These are phyloP conservation scores for Grosmannia clavigera DNA, from an alignment of 2,329 filamentous ascomycete genomes.

Conservation along the genomic window DNA sequence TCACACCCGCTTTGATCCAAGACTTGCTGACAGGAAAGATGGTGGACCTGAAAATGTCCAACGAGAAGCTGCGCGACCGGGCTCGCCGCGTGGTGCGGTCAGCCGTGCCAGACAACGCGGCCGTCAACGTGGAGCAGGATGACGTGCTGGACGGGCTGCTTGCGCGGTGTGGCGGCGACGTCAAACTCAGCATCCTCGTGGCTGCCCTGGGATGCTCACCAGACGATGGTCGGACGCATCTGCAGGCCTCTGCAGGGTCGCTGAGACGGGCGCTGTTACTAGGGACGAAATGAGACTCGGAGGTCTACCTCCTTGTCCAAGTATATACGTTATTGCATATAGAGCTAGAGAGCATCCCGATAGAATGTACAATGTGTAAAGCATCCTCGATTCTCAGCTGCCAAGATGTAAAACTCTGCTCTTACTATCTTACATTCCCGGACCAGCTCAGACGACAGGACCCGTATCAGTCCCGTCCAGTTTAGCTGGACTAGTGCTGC, in stretches of 20 bases:
- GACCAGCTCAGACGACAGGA: no score
- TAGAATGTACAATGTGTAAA: no score
- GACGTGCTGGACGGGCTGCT: conserved; percentile 3
- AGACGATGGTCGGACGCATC: conserved; percentile 1
- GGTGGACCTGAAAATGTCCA: conserved; percentile 10
- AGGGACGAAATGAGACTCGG: neutral
- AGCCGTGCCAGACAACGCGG: neutral
- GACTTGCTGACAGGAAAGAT: conserved; percentile 2
- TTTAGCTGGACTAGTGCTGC: no score
- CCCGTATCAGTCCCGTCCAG: no score
- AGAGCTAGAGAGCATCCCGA: no score
- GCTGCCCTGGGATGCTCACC: conserved; percentile 3
- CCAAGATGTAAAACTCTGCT: no score
- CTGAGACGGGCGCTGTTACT: neutral
- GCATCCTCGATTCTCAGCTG: no score
- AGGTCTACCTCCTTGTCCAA: neutral
- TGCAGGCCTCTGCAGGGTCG: neutral
- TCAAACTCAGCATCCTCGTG: conserved; percentile 9
- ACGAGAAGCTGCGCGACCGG: conserved; percentile 9
- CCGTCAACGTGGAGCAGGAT: neutral
- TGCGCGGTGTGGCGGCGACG: conserved; percentile 4
- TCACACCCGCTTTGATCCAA: no score
- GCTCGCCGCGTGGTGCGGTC: conserved; percentile 5
- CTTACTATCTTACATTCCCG: no score
- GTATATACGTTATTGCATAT: no score